Conservation (phyloP, 176 grass and related monocot genomes). For the Calamus simplicifolius region DNA sequence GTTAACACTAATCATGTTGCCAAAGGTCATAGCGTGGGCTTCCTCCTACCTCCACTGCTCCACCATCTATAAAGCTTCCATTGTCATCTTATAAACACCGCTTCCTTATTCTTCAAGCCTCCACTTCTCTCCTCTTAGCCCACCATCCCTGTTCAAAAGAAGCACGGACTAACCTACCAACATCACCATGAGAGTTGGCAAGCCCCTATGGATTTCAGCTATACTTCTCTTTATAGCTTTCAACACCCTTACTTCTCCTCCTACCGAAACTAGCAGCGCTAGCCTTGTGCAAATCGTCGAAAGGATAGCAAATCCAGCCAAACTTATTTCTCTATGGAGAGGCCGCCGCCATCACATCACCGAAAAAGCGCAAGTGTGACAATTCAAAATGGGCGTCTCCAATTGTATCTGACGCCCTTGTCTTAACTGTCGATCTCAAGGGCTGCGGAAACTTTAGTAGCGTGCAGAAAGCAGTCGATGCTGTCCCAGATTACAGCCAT, state of each 20-base stretch:
- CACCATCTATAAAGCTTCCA: too few species aligned
- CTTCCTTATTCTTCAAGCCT: constrained; percentile 1
- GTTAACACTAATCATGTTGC: too few species aligned
- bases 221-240: constrained; percentile 45
- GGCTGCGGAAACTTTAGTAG: constrained; percentile 73
- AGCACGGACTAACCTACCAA: neutral
- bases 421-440: constrained; percentile 53
- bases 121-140: neutral
- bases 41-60: constrained; percentile 10
- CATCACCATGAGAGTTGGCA: constrained; percentile 18
- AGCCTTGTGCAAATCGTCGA: neutral
- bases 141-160: too few species aligned
- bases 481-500: constrained; percentile 36
- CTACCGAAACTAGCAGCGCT: neutral
- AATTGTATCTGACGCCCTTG: constrained; percentile 27
- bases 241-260: constrained; percentile 17
- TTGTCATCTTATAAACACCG: neutral
- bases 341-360: neutral
- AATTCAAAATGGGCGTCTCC: constrained; percentile 37
- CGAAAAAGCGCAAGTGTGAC: constrained; percentile 26
- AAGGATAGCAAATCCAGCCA: neutral
- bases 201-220: constrained; percentile 32
- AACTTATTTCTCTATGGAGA: neutral
- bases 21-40: constrained; percentile 1
- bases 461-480: constrained; percentile 67